Base-by-base conservation (phyloP, 148 eudicot species). In the Agrostemma githago region DNA sequence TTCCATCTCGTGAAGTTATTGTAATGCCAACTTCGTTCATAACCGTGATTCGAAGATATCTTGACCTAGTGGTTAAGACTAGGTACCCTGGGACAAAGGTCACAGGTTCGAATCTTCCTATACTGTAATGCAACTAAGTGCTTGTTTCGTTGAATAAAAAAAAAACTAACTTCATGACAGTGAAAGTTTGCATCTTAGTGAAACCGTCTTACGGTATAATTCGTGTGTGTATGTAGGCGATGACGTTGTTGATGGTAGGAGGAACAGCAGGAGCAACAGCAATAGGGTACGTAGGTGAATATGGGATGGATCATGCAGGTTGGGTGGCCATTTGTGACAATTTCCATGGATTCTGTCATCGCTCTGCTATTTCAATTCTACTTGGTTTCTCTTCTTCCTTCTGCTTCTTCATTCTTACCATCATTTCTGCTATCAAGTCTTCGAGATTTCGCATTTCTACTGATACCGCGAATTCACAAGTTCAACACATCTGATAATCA, bases 281-380 rank as follows among this genome's bases (percentile, higher is more conserved):
- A 38, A 74, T 88, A 6, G 92, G 92, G 41, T 71, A 77, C 26
- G 72, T 88, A 14, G 89, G 82, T 0, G 8, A 63, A 74, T 75
- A 75, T 16, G 92, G 92, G 5, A 81, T 84, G 68, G 53, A n/a
- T 12, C 85, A 83, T 21, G 37, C 81, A 3, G 89, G 89, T 17
- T 88, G 92, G 92, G 68, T 81, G 19, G 84, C 85, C 7, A 81
- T 86, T n/a, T 88, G 92, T 65, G 82, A 78, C 59, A 66, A 77
- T 42, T 81, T 88, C 21, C 62, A 37, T 3, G 57, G 58, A 6
- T 88, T 75, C 66, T 88, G 92, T 46, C 69, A 77, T 73, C 76
- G 72, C 40, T 19, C 54, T 4, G 74, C 51, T 11, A 6, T 75
- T 3, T 76, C 86, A 8, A 8, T 86, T 5, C 16, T 39, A 1